A percentile compares a stretch with the other conserved stretches of the same genome.
Evolutionary conservation across 352 stramenopile species (phyloP).

Genomic region (Globisporangium okanoganense): DNA sequence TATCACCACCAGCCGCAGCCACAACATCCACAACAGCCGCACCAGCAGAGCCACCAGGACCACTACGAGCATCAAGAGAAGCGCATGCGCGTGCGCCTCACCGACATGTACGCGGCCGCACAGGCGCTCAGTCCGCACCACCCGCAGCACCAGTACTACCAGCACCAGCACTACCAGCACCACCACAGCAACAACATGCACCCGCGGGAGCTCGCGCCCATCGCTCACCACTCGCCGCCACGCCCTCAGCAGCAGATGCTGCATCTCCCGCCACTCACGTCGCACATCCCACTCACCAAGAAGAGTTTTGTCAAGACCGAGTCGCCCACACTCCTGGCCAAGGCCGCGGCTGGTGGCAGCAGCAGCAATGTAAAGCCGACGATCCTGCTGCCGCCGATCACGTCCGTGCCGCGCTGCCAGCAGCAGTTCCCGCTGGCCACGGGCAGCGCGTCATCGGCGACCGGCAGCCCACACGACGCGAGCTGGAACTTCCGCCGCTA

Average conservation of each 20-base stretch:
- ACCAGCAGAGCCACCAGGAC: neutral
- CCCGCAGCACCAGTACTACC: neutral
- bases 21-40: neutral
- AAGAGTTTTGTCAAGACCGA: neutral
- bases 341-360: too few relatives aligned
- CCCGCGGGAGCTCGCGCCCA: slow-evolving; percentile 1
- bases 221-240: neutral
- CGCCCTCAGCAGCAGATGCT: neutral
- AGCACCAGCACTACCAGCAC: neutral
- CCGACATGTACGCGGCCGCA: slow-evolving; percentile 10
- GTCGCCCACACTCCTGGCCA: neutral
- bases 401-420: slow-evolving; percentile 12
- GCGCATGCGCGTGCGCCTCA: slow-evolving; percentile 12
- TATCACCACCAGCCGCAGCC: slow-evolving; percentile 4
- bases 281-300: slow-evolving; percentile 5
- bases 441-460: neutral
- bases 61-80: slow-evolving; percentile 9
- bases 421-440: neutral
- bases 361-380: slow-evolving; percentile 7
- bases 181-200: neutral
- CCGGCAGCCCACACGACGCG: neutral
- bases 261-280: slow-evolving; percentile 9
- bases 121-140: slow-evolving; percentile 12
- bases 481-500: slow-evolving; percentile 8
- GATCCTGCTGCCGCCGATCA: slow-evolving; percentile 16